Percentiles rank a stretch among this genome's conserved stretches.
phyloP scores from a whole-genome alignment of 2,329 filamentous ascomycete species.

The Teratosphaeriaceae sp. region DNA sequence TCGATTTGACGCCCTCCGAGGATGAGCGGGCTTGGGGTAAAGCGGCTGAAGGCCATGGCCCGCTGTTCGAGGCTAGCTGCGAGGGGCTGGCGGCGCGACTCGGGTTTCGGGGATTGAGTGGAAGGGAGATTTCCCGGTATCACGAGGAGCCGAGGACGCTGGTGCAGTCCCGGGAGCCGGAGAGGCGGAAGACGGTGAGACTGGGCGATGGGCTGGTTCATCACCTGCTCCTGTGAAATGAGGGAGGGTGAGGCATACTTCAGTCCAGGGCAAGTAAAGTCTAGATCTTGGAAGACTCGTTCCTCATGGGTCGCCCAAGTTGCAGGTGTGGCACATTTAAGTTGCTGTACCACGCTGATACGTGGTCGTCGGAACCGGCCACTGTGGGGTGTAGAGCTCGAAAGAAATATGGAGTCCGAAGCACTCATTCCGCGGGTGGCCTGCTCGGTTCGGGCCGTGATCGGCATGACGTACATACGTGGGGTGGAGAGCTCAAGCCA shows the following conservation, averaged over 20 bases:
- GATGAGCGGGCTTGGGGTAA: background rate
- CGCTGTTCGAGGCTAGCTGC: slow-evolving; percentile 2
- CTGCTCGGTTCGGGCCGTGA: no score
- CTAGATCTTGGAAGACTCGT: background rate
- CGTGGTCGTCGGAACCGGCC: no score
- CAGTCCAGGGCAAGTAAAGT: no score
- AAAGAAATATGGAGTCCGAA: no score
- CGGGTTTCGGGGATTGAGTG: background rate
- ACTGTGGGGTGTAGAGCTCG: no score
- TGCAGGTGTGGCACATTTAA: no score
- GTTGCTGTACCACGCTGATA: no score
- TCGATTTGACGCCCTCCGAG: background rate
- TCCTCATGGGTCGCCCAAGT: background rate
- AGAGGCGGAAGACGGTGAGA: background rate
- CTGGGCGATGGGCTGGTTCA: background rate
- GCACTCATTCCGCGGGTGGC: no score
- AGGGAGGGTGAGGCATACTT: background rate
- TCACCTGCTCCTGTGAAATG: background rate
- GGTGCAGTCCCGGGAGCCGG: background rate
- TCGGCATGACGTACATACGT: no score
- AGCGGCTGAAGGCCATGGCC: background rate
- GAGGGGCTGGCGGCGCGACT: background rate
- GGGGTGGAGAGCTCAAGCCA: no score
- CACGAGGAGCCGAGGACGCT: background rate
- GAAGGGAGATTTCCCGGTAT: background rate